phyloP scores from a whole-genome alignment of 2,329 filamentous ascomycete genomes.

The Colletotrichum liriopes region DNA sequence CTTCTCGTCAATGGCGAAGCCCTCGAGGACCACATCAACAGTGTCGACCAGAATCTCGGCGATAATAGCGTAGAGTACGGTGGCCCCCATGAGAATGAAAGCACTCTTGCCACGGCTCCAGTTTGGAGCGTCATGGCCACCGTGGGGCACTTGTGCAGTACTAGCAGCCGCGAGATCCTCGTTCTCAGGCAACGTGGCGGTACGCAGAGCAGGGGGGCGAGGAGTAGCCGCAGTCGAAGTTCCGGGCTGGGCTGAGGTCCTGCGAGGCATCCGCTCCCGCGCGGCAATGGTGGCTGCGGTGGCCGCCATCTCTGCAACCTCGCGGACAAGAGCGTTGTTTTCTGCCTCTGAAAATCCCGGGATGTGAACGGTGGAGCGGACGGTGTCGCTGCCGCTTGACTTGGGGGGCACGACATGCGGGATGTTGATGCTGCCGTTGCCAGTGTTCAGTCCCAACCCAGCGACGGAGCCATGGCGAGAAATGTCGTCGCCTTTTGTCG shows the following conservation, averaged over 20 bases:
- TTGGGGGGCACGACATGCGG: conserved; percentile 86
- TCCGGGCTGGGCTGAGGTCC: conserved; percentile 53
- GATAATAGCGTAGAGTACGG: conserved; percentile 94
- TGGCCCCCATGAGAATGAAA: conserved; percentile 89
- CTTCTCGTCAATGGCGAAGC: conserved; percentile 94
- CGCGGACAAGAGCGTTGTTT: conserved; percentile 84
- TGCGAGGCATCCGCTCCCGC: conserved; percentile 72
- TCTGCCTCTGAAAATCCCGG: conserved; percentile 86
- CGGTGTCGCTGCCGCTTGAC: conserved; percentile 59
- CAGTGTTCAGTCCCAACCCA: conserved; percentile 29
- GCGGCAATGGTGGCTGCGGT: conserved; percentile 91
- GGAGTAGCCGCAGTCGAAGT: conserved; percentile 56
- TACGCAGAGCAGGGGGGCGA: conserved; percentile 58
- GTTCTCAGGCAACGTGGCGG: conserved; percentile 58
- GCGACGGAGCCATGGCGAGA: conserved; percentile 57
- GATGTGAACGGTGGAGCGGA: conserved; percentile 65
- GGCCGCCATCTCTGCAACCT: conserved; percentile 94
- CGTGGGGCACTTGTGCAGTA: conserved; percentile 61
- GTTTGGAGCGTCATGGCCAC: conserved; percentile 97
- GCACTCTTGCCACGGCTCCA: conserved; percentile 95
- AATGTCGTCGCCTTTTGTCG: conserved; percentile 65
- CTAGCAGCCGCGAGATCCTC: conserved; percentile 60
- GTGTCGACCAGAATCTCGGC: conserved; percentile 98
- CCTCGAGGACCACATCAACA: conserved; percentile 94
- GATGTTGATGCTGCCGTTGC: conserved; percentile 65